Conservation (phyloP, 2,329 filamentous ascomycete genomes). For the Ramichloridium luteum region DNA sequence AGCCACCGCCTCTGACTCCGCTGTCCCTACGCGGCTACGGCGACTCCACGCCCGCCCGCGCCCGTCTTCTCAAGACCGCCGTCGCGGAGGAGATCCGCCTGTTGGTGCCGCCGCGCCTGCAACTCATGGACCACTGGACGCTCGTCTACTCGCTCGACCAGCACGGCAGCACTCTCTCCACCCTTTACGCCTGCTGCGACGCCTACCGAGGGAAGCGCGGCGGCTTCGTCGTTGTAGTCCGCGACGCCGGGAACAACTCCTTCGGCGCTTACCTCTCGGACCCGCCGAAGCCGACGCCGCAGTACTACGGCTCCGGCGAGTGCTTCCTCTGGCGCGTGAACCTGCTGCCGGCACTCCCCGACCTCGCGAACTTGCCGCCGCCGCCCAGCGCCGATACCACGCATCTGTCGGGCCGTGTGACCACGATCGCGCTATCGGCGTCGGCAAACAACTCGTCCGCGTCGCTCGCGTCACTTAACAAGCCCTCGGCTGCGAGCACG, state of each 20-base stretch:
- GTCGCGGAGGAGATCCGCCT: slow-evolving; percentile 89
- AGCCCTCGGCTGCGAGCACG: slow-evolving; percentile 10
- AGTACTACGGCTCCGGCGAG: slow-evolving; percentile 93
- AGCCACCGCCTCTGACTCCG: slow-evolving; percentile 78
- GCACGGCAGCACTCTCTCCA: slow-evolving; percentile 76
- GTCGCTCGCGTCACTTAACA: slow-evolving; percentile 18
- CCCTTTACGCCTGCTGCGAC: slow-evolving; percentile 70
- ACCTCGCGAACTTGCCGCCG: slow-evolving; percentile 49
- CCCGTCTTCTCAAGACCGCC: slow-evolving; percentile 55
- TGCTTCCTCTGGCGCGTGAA: slow-evolving; percentile 83
- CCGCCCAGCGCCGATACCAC: slow-evolving; percentile 58
- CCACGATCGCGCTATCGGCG: slow-evolving; percentile 36
- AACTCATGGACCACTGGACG: slow-evolving; percentile 77
- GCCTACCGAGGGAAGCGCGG: slow-evolving; percentile 55
- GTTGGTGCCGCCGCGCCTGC: slow-evolving; percentile 72
- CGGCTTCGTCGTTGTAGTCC: slow-evolving; percentile 80
- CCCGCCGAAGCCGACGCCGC: slow-evolving; percentile 62
- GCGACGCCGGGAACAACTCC: slow-evolving; percentile 61
- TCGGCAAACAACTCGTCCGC: slow-evolving; percentile 16
- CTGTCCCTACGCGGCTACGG: slow-evolving; percentile 57
- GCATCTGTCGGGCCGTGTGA: slow-evolving; percentile 44
- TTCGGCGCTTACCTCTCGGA: slow-evolving; percentile 95
- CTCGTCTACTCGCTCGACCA: slow-evolving; percentile 83
- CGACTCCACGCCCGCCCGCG: slow-evolving; percentile 45
- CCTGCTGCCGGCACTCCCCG: slow-evolving; percentile 45